These are phyloP conservation scores for Ricinus communis DNA, from an alignment of 345 rosid genomes.

Conservation along the genomic window DNA sequence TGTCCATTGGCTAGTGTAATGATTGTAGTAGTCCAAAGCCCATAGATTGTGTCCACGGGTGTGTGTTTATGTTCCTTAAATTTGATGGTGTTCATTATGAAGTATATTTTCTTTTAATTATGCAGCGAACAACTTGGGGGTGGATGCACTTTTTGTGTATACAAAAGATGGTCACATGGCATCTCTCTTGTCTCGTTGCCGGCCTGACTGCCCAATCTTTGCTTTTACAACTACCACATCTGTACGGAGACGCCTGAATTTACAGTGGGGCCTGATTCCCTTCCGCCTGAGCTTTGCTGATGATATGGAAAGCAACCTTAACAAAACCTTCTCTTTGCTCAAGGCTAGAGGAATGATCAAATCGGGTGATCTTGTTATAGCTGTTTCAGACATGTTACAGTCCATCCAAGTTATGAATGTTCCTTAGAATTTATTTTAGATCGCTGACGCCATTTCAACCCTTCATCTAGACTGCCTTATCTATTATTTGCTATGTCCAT, in stretches of 20 bases:
- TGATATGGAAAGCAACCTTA: slow-evolving; percentile 92
- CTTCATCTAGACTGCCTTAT: slow-evolving; percentile 13
- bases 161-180: slow-evolving; percentile 96
- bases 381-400: slow-evolving; percentile 94
- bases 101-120: too few relatives aligned
- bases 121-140: slow-evolving; percentile 92
- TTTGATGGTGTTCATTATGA: slow-evolving; percentile 12
- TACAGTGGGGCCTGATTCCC: slow-evolving; percentile 98
- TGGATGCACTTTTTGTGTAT: slow-evolving; percentile 92
- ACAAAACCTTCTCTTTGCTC: slow-evolving; percentile 86
- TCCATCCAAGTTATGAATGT: slow-evolving; percentile 96
- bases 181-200: slow-evolving; percentile 82
- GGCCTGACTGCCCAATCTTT: slow-evolving; percentile 98
- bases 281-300: slow-evolving; percentile 91
- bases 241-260: slow-evolving; percentile 80
- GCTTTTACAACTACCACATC: slow-evolving; percentile 83
- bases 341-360: slow-evolving; percentile 97
- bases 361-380: slow-evolving; percentile 93
- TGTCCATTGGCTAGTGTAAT: not conserved
- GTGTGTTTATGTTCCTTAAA: not conserved
- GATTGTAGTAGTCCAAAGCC: not conserved
- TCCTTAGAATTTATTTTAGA: slow-evolving; percentile 31
- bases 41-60: not conserved
- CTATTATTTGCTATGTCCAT: slow-evolving; percentile 1
- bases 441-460: not conserved